phyloP scores from a whole-genome alignment of 805 yeast species.

The Lipomyces sp. region DNA sequence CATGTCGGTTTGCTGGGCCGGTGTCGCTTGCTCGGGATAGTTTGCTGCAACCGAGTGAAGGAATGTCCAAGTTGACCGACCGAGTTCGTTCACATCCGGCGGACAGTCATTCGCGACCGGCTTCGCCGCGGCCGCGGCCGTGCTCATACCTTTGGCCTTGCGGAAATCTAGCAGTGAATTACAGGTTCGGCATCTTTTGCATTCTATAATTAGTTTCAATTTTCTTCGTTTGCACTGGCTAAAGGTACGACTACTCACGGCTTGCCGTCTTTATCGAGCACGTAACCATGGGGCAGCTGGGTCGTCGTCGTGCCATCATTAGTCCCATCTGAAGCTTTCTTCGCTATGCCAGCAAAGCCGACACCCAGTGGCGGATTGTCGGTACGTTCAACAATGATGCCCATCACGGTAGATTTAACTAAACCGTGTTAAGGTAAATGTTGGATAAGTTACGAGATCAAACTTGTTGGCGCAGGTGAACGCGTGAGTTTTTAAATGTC shows the following conservation, averaged over 20 bases:
- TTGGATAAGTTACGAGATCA: no score
- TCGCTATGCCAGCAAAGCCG: constrained; percentile 9
- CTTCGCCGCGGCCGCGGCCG: constrained; percentile 40
- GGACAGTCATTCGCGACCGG: constrained; percentile 61
- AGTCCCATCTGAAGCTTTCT: constrained; percentile 17
- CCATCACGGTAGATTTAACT: constrained; percentile 18
- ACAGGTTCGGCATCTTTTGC: constrained; percentile 78
- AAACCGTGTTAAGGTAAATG: neutral
- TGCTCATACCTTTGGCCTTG: constrained; percentile 52
- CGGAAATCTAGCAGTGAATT: constrained; percentile 81
- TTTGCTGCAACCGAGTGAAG: constrained; percentile 88
- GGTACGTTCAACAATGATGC: constrained; percentile 30
- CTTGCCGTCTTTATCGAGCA: constrained; percentile 87
- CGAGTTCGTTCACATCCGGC: constrained; percentile 81
- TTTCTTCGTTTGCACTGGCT: constrained; percentile 9
- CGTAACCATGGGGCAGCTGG: constrained; percentile 32
- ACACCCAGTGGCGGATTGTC: constrained; percentile 14
- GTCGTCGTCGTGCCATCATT: constrained; percentile 9
- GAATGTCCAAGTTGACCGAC: constrained; percentile 89
- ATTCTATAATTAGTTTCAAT: neutral
- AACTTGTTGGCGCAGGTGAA: no score
- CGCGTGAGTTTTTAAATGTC: no score
- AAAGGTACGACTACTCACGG: constrained; percentile 63
- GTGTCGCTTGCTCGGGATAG: constrained; percentile 73
- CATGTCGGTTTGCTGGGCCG: constrained; percentile 71